Percentiles rank a stretch among this genome's conserved stretches.
These are phyloP conservation scores for Arthroderma uncinatum DNA, from an alignment of 2,329 filamentous ascomycete genomes.

Conservation along the genomic window DNA sequence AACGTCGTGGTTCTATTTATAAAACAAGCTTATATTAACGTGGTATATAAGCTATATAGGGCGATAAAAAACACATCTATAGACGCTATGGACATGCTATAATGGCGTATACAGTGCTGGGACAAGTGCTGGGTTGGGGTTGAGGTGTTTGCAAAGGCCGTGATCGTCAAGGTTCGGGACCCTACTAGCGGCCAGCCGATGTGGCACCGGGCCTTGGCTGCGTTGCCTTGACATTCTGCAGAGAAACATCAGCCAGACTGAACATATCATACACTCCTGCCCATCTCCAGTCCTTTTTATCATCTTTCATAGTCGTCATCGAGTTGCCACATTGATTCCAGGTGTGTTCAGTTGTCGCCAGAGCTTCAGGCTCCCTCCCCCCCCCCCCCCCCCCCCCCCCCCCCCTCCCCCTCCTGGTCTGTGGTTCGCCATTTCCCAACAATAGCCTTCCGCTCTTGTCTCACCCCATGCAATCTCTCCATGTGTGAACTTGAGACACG, in stretches of 20 bases:
- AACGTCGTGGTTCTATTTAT: neutral
- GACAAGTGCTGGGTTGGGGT: neutral
- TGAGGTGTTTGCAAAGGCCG: neutral
- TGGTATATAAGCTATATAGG: neutral
- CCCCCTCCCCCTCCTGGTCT: neutral
- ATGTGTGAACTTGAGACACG: slow-evolving; percentile 4
- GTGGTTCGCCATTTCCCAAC: neutral
- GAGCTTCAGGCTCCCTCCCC: no score
- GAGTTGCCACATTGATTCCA: neutral
- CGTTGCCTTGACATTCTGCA: neutral
- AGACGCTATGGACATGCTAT: neutral
- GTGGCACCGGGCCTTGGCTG: neutral
- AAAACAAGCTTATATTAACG: neutral
- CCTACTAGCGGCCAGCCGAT: neutral
- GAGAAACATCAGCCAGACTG: neutral
- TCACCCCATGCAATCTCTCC: slow-evolving; percentile 5
- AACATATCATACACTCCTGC: neutral
- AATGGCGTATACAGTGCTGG: no score
- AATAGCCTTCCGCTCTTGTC: neutral
- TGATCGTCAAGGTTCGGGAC: neutral
- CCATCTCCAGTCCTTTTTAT: neutral
- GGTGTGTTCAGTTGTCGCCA: neutral
- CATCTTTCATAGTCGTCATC: neutral
- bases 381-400: no score
- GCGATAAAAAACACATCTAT: neutral